Percentiles rank a stretch among this genome's conserved stretches.
Conservation (phyloP, 2,329 filamentous ascomycete genomes). For the Diaporthe longicolla region DNA sequence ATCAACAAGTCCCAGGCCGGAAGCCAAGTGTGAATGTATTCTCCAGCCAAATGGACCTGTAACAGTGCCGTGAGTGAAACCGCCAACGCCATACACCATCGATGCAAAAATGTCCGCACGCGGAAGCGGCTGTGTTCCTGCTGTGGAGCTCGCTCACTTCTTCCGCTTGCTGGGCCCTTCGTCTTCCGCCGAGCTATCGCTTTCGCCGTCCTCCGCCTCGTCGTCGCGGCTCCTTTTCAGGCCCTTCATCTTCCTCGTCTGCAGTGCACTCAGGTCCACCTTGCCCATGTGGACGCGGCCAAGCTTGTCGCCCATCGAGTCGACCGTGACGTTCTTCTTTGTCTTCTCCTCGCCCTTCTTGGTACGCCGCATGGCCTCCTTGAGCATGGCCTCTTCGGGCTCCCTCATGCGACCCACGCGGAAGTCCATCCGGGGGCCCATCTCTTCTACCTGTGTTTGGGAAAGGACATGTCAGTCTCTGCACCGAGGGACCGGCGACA, state of each 20-base stretch:
- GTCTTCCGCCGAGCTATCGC: constrained; percentile 53
- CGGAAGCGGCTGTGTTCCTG: not conserved
- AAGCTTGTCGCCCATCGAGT: constrained; percentile 95
- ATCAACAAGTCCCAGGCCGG: not conserved
- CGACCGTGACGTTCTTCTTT: constrained; percentile 97
- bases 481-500: not conserved
- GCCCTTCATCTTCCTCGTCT: constrained; percentile 99
- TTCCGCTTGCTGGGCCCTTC: constrained; percentile 56
- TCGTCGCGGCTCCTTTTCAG: constrained; percentile 85
- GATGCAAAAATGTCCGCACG: constrained; percentile 31
- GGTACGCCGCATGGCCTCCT: constrained; percentile 90
- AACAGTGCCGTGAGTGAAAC: constrained; percentile 14
- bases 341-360: constrained; percentile 81
- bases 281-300: constrained; percentile 92
- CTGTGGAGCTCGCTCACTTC: constrained; percentile 47
- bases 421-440: constrained; percentile 95
- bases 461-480: not conserved
- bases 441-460: constrained; percentile 79
- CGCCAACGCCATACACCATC: constrained; percentile 42
- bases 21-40: constrained; percentile 2
- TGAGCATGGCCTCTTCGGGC: constrained; percentile 83
- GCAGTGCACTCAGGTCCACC: constrained; percentile 88
- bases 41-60: constrained; percentile 15
- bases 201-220: constrained; percentile 66
- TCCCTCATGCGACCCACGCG: constrained; percentile 84